Base-by-base conservation (phyloP, 192 early-diverging fungal genomes). In the Spizellomyces punctatus region DNA sequence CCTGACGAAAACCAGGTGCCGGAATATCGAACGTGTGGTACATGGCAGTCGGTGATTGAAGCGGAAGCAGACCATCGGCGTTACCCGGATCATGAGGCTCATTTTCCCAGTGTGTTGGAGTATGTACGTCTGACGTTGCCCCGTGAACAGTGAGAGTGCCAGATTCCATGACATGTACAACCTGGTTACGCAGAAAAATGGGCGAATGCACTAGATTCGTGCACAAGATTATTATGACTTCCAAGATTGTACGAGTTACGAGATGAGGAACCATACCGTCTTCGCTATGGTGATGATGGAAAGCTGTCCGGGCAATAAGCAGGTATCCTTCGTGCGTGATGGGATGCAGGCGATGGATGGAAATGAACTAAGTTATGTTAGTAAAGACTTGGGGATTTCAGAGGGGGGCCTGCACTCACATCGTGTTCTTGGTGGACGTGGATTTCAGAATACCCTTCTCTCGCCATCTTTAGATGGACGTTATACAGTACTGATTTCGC, bases 381-480 rank as follows among this genome's bases (percentile, higher is more conserved):
- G 17, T n/a, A 54, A 54, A 19, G 50, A 54, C 14, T 19, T 54
- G 50, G 2, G 14, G 4, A 19, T 12, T 54, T 19, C 12, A 54
- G 14, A 54, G 50, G 1, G 14, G 50, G 0, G 17, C 50, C 14
- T 12, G 17, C 43, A 67, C 81, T 71, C 76, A 90, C 89, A 67
- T 91, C 94, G 69, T 90, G 89, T 74, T 98, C 96, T 57, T 98
- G 95, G 75, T 98, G 91, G 22, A 99, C 95, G 81, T 99, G 95
- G 17, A 95, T 91, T 67, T 99, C 98, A 10, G 84, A 84, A 78
- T 88, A 98, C 7, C 91, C 91, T 65, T 94, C 82, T 43, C 90
- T 73, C 0, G 95, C 90, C 85, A 99, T 88, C 65, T 94, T 89
- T 8, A 82, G 75, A 75, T 98, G 98, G 48, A 96, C 78, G 44